Evolutionary conservation across 345 rosid species (phyloP).

Genomic region (Ailanthus altissimus): DNA sequence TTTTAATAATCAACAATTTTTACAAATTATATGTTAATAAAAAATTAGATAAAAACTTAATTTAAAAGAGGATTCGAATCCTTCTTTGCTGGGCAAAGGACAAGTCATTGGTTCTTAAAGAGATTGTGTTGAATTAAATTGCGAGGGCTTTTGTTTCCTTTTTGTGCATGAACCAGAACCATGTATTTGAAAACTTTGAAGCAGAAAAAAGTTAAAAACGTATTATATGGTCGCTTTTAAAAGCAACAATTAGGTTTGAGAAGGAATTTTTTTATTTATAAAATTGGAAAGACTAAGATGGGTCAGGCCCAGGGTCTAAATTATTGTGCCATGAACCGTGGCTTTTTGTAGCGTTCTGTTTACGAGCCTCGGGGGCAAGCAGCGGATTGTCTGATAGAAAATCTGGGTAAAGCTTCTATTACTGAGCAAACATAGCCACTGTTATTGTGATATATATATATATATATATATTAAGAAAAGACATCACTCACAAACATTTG

Average conservation of each 20-base stretch:
- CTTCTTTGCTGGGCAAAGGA: too few species aligned
- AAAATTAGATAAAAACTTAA: too few species aligned
- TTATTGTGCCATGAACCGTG: slow-evolving; percentile 22
- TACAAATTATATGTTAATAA: too few species aligned
- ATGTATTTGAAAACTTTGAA: background rate
- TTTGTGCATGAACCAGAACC: too few species aligned
- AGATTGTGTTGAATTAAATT: background rate
- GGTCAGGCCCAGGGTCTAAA: background rate
- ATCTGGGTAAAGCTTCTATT: background rate
- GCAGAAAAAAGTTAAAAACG: background rate
- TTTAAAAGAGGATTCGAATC: too few species aligned
- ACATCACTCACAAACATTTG: slow-evolving; percentile 27
- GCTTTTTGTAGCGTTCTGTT: slow-evolving; percentile 9
- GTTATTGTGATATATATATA: too few species aligned
- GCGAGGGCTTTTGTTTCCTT: too few species aligned
- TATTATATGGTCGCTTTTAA: background rate
- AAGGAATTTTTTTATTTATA: background rate
- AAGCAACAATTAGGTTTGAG: background rate
- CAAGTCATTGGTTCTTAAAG: too few species aligned
- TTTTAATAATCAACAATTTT: too few species aligned
- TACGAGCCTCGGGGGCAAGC: too few species aligned
- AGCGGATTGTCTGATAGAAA: background rate
- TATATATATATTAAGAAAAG: too few species aligned
- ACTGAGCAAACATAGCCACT: too few species aligned
- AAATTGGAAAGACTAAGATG: background rate